Evolutionary conservation across 1,139 yeast genomes (phyloP).

Genomic region (Kurtzmaniella quercitrusa): DNA sequence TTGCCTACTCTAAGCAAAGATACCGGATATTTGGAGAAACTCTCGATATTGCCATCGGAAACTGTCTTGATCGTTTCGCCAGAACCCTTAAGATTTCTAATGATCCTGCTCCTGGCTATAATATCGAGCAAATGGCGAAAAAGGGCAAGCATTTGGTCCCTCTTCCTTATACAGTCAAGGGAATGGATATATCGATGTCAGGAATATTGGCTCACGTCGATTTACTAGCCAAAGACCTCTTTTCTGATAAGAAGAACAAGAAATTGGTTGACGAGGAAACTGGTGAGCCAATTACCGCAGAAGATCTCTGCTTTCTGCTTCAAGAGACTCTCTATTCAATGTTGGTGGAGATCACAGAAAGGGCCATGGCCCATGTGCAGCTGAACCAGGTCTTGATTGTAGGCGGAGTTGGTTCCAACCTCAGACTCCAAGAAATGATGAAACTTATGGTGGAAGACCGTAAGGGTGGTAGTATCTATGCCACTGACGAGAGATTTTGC

Average conservation of each 20-base stretch:
- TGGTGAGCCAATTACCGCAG: slow-evolving; percentile 61
- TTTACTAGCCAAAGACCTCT: slow-evolving; percentile 67
- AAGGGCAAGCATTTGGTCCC: slow-evolving; percentile 64
- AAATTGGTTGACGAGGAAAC: slow-evolving; percentile 46
- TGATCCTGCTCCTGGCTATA: slow-evolving; percentile 96
- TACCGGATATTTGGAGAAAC: slow-evolving; percentile 97
- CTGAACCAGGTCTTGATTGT: slow-evolving; percentile 87
- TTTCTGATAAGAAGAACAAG: slow-evolving; percentile 48
- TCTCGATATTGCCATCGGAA: slow-evolving; percentile 93
- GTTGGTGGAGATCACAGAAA: slow-evolving; percentile 96
- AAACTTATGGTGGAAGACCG: slow-evolving; percentile 85
- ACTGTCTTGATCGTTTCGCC: slow-evolving; percentile 94
- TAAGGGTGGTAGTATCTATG: slow-evolving; percentile 72
- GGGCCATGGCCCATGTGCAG: slow-evolving; percentile 98
- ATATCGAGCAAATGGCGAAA: slow-evolving; percentile 91
- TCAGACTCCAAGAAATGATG: slow-evolving; percentile 94
- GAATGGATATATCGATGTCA: slow-evolving; percentile 97
- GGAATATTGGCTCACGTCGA: slow-evolving; percentile 89
- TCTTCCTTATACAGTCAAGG: slow-evolving; percentile 93
- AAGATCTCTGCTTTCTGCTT: slow-evolving; percentile 86
- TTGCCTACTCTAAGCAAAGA: slow-evolving; percentile 89
- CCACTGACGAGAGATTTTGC: slow-evolving; percentile 96
- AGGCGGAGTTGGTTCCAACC: slow-evolving; percentile 97
- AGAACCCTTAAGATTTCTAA: slow-evolving; percentile 83
- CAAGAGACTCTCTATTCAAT: slow-evolving; percentile 92